Conservation (phyloP, 2,329 filamentous ascomycete genomes). For the Aspergillus persii region DNA sequence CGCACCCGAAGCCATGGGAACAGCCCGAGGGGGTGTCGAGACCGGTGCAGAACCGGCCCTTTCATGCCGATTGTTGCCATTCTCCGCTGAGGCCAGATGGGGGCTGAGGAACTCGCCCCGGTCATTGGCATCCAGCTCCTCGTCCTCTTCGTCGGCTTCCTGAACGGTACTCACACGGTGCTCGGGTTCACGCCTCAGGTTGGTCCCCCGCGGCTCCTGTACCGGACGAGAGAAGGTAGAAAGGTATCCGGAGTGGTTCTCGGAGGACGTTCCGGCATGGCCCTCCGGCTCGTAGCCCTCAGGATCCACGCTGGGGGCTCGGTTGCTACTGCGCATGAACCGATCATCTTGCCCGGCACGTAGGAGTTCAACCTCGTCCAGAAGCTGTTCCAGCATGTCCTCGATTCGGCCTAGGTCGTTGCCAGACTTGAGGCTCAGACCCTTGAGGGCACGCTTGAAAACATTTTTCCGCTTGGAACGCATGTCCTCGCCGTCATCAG, state of each 20-base stretch:
- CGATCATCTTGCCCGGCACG: constrained; percentile 56
- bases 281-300: constrained; percentile 82
- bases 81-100: constrained; percentile 59
- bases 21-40: constrained; percentile 44
- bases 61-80: constrained; percentile 44
- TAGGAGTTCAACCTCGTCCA: constrained; percentile 85
- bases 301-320: constrained; percentile 60
- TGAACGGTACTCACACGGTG: constrained; percentile 87
- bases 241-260: constrained; percentile 72
- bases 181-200: constrained; percentile 58
- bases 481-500: constrained; percentile 56
- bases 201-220: constrained; percentile 42
- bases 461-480: constrained; percentile 84
- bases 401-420: constrained; percentile 87
- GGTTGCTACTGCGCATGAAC: constrained; percentile 22
- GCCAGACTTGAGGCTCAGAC: constrained; percentile 80
- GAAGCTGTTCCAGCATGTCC: constrained; percentile 85
- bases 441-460: constrained; percentile 91
- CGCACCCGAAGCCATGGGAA: constrained; percentile 43
- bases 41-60: constrained; percentile 45
- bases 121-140: constrained; percentile 63
- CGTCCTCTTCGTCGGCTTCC: constrained; percentile 77
- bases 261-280: constrained; percentile 71
- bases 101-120: constrained; percentile 52
- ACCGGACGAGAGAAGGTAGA: constrained; percentile 52